Conservation (phyloP, 2,329 filamentous ascomycete species). For the Teratosphaeria zuluensis region DNA sequence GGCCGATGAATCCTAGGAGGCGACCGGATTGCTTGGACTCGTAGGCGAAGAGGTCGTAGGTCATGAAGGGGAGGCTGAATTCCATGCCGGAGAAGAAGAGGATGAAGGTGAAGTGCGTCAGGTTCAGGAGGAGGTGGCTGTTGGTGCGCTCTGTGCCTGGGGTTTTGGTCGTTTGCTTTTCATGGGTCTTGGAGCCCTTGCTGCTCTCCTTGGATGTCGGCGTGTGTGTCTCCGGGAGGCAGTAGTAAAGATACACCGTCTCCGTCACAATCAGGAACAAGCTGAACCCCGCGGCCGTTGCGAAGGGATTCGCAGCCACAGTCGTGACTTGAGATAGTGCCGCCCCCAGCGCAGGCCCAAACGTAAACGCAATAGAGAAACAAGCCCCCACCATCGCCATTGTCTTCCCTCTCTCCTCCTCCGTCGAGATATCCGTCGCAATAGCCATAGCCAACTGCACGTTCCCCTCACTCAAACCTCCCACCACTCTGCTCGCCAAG, state of each 20-base stretch:
- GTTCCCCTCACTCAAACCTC: conserved; percentile 91
- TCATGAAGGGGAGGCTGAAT: conserved; percentile 95
- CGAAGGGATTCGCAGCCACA: conserved; percentile 85
- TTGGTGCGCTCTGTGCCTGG: conserved; percentile 53
- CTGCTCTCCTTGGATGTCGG: conserved; percentile 8
- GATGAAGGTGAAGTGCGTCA: conserved; percentile 80
- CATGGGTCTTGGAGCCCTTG: conserved; percentile 10
- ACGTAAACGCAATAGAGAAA: conserved; percentile 95
- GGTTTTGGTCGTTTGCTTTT: conserved; percentile 13
- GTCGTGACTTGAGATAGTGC: conserved; percentile 68
- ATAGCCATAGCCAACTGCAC: conserved; percentile 94
- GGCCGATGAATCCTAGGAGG: conserved; percentile 80
- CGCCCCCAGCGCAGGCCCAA: conserved; percentile 85
- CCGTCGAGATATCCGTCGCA: conserved; percentile 88
- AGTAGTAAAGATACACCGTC: conserved; percentile 76
- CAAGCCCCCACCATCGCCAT: conserved; percentile 96
- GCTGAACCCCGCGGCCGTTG: conserved; percentile 80
- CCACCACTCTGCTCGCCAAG: conserved; percentile 82
- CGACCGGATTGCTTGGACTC: conserved; percentile 70
- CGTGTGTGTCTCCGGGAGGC: conserved; percentile 75
- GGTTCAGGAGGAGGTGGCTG: conserved; percentile 70
- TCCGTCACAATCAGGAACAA: conserved; percentile 76
- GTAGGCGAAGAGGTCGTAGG: conserved; percentile 84
- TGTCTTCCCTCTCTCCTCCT: conserved; percentile 71
- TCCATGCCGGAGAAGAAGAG: conserved; percentile 98